Conservation (phyloP, 805 yeast species). For the Teunomyces cretensis region DNA sequence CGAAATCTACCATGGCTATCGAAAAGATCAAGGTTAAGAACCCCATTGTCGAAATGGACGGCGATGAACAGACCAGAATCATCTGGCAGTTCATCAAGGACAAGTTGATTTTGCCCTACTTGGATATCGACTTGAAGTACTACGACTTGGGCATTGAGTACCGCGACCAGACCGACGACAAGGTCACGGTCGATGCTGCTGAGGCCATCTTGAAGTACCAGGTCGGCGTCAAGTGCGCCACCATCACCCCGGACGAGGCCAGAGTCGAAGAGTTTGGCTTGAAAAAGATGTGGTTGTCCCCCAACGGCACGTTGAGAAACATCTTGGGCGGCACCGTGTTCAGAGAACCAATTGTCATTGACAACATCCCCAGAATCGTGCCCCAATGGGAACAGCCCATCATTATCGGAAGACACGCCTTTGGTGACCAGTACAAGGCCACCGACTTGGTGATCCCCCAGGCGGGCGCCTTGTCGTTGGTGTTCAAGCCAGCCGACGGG, state of each 20-base stretch:
- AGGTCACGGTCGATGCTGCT: constrained; percentile 77
- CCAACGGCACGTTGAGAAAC: constrained; percentile 82
- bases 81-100: constrained; percentile 77
- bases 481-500: constrained; percentile 63
- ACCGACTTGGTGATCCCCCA: constrained; percentile 68
- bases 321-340: constrained; percentile 81
- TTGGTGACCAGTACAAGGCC: constrained; percentile 83
- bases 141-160: constrained; percentile 69
- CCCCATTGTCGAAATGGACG: constrained; percentile 78
- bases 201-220: constrained; percentile 72
- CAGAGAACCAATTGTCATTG: constrained; percentile 80
- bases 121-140: constrained; percentile 73
- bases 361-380: constrained; percentile 72
- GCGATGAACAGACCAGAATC: constrained; percentile 85
- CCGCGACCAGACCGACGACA: constrained; percentile 70
- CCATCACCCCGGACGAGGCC: constrained; percentile 81
- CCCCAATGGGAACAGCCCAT: constrained; percentile 83
- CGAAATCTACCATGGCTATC: background rate
- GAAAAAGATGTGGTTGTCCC: constrained; percentile 83
- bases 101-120: constrained; percentile 63
- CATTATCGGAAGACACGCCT: constrained; percentile 83
- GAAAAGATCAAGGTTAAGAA: constrained; percentile 64
- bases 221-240: constrained; percentile 83
- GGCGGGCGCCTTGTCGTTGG: constrained; percentile 66
- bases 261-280: constrained; percentile 72